phyloP scores from a whole-genome alignment of 371 early-diverging fungal genomes.

The Chytridium lagenaria region DNA sequence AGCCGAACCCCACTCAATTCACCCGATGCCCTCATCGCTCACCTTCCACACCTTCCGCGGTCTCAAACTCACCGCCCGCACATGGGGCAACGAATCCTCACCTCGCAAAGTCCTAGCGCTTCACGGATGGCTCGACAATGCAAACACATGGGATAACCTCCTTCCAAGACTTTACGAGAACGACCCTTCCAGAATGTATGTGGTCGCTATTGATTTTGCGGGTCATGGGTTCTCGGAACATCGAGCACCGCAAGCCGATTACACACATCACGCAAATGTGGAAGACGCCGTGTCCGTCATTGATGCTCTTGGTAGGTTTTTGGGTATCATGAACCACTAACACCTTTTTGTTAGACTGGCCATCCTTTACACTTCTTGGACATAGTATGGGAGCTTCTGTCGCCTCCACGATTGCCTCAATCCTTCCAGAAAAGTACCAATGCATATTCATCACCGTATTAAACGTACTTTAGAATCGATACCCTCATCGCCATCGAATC shows the following conservation, averaged over 20 bases:
- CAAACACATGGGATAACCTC: constrained; percentile 24
- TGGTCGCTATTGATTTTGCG: constrained; percentile 29
- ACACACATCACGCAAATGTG: constrained; percentile 1
- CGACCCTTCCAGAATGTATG: neutral
- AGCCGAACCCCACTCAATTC: too few species aligned
- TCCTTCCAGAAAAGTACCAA: constrained; percentile 4
- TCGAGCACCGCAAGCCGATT: neutral
- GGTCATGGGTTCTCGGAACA: constrained; percentile 30
- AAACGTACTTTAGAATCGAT: constrained; percentile 11
- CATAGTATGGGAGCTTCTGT: constrained; percentile 28
- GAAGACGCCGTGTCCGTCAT: constrained; percentile 22
- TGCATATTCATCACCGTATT: too few species aligned
- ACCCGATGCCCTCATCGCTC: too few species aligned
- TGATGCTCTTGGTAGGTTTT: constrained; percentile 18
- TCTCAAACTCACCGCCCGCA: constrained; percentile 1
- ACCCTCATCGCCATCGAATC: constrained; percentile 29
- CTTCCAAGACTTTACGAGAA: neutral
- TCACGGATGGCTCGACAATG: constrained; percentile 35
- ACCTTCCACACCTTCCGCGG: constrained; percentile 29
- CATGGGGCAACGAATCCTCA: neutral
- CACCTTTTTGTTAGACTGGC: constrained; percentile 33
- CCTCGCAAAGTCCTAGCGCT: constrained; percentile 17
- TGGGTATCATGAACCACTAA: constrained; percentile 10
- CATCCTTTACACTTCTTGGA: constrained; percentile 19
- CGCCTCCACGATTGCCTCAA: neutral